These are phyloP conservation scores for Exsudoporus floridanus DNA, from an alignment of 1,284 basidiomycete genomes.

Conservation along the genomic window DNA sequence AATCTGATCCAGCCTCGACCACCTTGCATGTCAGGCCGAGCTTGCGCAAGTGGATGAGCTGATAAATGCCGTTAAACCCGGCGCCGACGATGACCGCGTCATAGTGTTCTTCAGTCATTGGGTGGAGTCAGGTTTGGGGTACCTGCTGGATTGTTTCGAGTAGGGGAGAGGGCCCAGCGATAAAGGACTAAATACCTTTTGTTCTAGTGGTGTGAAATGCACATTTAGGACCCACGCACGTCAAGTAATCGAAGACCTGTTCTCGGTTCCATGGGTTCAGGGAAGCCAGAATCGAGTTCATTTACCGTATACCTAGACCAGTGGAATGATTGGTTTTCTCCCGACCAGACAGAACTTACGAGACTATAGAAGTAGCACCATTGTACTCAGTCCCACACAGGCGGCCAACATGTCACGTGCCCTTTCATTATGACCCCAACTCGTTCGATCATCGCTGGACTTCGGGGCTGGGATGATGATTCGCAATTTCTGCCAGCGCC, in stretches of 20 bases:
- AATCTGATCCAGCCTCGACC: constrained; percentile 18
- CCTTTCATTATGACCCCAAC: neutral
- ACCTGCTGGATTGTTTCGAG: neutral
- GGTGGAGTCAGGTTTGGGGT: neutral
- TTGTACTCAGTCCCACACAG: neutral
- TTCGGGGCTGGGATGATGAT: too few relatives aligned
- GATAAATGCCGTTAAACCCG: constrained; percentile 19
- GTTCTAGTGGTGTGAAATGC: neutral
- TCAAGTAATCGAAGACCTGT: neutral
- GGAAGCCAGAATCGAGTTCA: neutral
- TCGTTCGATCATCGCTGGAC: neutral
- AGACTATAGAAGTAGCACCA: neutral
- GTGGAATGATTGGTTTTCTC: neutral
- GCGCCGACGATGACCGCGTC: constrained; percentile 20
- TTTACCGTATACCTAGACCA: neutral
- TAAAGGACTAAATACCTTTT: constrained; percentile 3
- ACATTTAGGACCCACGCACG: neutral
- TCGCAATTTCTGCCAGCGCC: too few relatives aligned
- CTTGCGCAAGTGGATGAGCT: constrained; percentile 11
- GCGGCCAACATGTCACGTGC: neutral
- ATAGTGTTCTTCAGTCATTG: constrained; percentile 7
- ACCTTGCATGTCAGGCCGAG: constrained; percentile 15
- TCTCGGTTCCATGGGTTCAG: neutral
- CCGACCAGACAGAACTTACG: neutral
- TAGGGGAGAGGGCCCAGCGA: neutral